Conservation (phyloP, 768 basidiomycete genomes). For the Suillus paluster region DNA sequence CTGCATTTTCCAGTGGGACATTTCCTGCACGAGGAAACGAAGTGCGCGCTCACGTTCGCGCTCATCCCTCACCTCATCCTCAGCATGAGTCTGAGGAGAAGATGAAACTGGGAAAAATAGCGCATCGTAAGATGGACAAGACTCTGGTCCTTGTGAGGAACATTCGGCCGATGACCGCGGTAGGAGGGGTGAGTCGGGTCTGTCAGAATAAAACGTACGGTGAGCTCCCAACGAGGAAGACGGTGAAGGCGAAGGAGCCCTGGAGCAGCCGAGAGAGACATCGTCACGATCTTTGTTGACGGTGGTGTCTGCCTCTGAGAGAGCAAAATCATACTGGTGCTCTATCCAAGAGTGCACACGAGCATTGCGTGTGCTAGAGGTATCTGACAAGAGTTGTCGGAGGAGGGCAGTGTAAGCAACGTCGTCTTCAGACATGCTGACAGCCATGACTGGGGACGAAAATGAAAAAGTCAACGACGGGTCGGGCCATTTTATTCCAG, state of each 20-base stretch:
- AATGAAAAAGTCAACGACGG: neutral
- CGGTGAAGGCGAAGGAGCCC: constrained; percentile 30
- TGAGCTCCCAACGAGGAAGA: constrained; percentile 37
- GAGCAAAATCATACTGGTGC: constrained; percentile 40
- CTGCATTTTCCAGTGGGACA: constrained; percentile 31
- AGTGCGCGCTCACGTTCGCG: constrained; percentile 39
- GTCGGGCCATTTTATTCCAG: constrained; percentile 25
- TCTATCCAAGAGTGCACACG: constrained; percentile 40
- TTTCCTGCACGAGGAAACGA: constrained; percentile 41
- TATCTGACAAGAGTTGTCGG: constrained; percentile 30
- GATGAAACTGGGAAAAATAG: constrained; percentile 36
- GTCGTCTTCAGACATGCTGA: constrained; percentile 36
- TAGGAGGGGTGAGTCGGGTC: constrained; percentile 36
- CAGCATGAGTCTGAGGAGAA: constrained; percentile 4
- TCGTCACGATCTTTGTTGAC: constrained; percentile 3
- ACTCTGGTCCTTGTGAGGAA: constrained; percentile 20
- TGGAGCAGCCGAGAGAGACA: neutral
- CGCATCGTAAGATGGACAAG: constrained; percentile 36
- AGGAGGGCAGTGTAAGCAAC: constrained; percentile 33
- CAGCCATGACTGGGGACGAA: constrained; percentile 3
- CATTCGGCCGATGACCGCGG: constrained; percentile 30
- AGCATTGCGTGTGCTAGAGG: constrained; percentile 26
- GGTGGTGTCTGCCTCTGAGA: constrained; percentile 26
- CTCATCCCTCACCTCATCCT: constrained; percentile 25
- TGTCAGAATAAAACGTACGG: constrained; percentile 27